Conservation (phyloP, 768 basidiomycete genomes). For the Collybia sp. region DNA sequence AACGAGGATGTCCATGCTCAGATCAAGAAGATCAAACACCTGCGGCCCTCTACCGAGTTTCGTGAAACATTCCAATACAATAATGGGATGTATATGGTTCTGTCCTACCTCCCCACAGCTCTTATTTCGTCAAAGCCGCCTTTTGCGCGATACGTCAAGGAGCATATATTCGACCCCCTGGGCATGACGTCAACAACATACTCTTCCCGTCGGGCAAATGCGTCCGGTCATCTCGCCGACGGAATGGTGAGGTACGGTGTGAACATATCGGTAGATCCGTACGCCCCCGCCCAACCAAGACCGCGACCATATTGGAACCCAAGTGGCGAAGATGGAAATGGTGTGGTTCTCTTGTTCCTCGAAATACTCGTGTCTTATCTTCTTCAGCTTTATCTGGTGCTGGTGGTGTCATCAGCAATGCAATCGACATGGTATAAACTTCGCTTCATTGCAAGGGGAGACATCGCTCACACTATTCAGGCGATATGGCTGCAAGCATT, state of each 20-base stretch:
- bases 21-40: slow-evolving; percentile 17
- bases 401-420: slow-evolving; percentile 22
- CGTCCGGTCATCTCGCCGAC: slow-evolving; percentile 20
- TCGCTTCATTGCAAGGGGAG: slow-evolving; percentile 3
- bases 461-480: slow-evolving; percentile 4
- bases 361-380: background rate
- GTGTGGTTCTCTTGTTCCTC: slow-evolving; percentile 8
- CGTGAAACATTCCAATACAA: slow-evolving; percentile 22
- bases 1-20: slow-evolving; percentile 7
- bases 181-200: slow-evolving; percentile 24
- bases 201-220: slow-evolving; percentile 19
- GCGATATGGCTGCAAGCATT: slow-evolving; percentile 20
- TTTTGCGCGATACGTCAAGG: slow-evolving; percentile 23
- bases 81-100: slow-evolving; percentile 22
- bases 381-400: slow-evolving; percentile 20
- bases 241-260: slow-evolving; percentile 14
- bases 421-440: slow-evolving; percentile 19
- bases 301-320: slow-evolving; percentile 14
- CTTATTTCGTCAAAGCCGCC: slow-evolving; percentile 19
- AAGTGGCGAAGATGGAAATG: slow-evolving; percentile 18
- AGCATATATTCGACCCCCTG: slow-evolving; percentile 23
- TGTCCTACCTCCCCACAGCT: slow-evolving; percentile 22
- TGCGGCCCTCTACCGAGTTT: slow-evolving; percentile 25
- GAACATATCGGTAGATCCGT: slow-evolving; percentile 7
- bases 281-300: slow-evolving; percentile 4